Base-by-base conservation (phyloP, 495 filamentous ascomycete genomes). In the Daldinia decipiens region DNA sequence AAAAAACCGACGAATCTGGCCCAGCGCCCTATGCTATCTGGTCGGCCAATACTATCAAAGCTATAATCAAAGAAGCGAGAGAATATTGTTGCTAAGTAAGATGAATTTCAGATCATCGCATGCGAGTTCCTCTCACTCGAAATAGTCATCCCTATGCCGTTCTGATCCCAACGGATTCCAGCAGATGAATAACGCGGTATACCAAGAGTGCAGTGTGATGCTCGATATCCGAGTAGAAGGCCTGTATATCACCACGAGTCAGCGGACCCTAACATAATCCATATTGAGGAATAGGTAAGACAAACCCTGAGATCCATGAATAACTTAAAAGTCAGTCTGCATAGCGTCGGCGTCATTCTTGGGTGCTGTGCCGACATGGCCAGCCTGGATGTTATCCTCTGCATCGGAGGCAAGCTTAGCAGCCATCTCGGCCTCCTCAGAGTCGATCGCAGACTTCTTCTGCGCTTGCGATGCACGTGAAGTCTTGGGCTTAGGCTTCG, bases 1-100 rank as follows among this genome's bases (percentile, higher is more conserved):
- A 56, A 36, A 17, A 36, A 17, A 59, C 24, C 36, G 24, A 58
- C 55, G 21, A 43, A 31, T 59, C 36, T 29, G 36, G 24, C 24
- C 36, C 53, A 12, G 31, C 17, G 27, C 1, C 29, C 53, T 36
- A 36, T 36, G n/a, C 31, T 31, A 32, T 56, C 53, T 56, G 31
- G 31, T 32, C n/a, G 27, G n/a, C 53, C 53, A 36, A 36, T 56
- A 15, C 27, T 56, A 56, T 56, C 31, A 56, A 56, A 36, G 31
- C n/a, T 36, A 56, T 17, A 9, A 36, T 38, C n/a, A 31, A 19
- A n/a, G 53, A 56, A 12, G 31, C 53, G 29, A 56, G 31, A 31
- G 53, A 15, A 53, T n/a, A 53, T 3, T 31, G 6, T 2, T 51
- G 9, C 24, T 21, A 26, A 26, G 45, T 13, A 21, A 12, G 31